These are phyloP conservation scores for Leccinum angustisporum DNA, from an alignment of 1,284 basidiomycete species.

Conservation along the genomic window DNA sequence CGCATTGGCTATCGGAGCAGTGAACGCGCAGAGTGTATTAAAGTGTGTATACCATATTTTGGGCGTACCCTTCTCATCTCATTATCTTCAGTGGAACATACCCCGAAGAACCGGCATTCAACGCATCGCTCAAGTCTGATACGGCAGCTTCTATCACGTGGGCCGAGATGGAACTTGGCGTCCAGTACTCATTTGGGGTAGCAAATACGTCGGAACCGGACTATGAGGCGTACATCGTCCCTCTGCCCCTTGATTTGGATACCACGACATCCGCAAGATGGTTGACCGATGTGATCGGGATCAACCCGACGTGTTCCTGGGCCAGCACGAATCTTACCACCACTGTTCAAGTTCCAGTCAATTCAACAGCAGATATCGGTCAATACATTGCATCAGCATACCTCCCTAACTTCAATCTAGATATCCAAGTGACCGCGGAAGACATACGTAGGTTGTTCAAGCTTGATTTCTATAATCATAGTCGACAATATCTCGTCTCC, in stretches of 20 bases:
- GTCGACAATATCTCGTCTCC: neutral
- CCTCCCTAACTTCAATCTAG: constrained; percentile 21
- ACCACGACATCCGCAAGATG: constrained; percentile 26
- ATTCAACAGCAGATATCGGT: neutral
- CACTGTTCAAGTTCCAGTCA: constrained; percentile 15
- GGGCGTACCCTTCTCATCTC: neutral
- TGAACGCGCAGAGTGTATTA: constrained; percentile 23
- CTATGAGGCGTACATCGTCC: constrained; percentile 22
- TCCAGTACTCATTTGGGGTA: constrained; percentile 25
- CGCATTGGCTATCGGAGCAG: constrained; percentile 27
- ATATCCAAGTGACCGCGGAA: constrained; percentile 10
- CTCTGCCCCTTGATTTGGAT: constrained; percentile 19
- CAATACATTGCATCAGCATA: constrained; percentile 12
- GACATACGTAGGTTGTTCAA: constrained; percentile 14
- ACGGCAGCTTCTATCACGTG: constrained; percentile 23
- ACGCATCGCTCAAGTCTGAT: constrained; percentile 12
- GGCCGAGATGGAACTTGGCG: constrained; percentile 26
- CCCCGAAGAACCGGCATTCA: neutral
- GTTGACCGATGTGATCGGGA: constrained; percentile 29
- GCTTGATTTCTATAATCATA: neutral
- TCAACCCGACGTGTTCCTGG: constrained; percentile 31
- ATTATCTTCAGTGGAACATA: constrained; percentile 12
- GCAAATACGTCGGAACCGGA: constrained; percentile 12
- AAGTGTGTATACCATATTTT: constrained; percentile 15
- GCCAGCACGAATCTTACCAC: constrained; percentile 28